phyloP scores from a whole-genome alignment of 1,139 yeast species.

The Blastobotrys arbuscula region DNA sequence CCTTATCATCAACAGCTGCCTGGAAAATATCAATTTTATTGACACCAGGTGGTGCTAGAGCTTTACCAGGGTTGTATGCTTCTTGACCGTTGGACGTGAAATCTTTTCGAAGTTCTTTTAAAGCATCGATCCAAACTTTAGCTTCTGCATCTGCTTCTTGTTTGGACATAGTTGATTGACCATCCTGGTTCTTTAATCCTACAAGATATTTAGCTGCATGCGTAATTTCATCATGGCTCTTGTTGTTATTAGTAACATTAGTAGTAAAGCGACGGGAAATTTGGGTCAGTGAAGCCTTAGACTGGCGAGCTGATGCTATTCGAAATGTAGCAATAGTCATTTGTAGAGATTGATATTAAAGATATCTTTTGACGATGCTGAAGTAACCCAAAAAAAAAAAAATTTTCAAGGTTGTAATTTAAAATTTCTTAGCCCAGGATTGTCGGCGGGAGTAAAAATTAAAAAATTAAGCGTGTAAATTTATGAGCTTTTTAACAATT shows the following conservation, averaged over 20 bases:
- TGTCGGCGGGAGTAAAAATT: constrained; percentile 3
- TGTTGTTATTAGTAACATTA: not conserved
- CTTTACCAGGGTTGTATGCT: constrained; percentile 29
- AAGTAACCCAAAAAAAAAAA: too few species aligned
- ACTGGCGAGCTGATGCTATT: not conserved
- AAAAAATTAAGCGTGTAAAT: not conserved
- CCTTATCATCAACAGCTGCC: constrained; percentile 18
- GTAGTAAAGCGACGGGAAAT: not conserved
- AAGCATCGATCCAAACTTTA: constrained; percentile 60
- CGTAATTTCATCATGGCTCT: not conserved
- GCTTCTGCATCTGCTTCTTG: constrained; percentile 47
- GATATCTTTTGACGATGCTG: too few species aligned
- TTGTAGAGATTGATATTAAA: not conserved
- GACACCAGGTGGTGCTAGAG: constrained; percentile 31
- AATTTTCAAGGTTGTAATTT: not conserved
- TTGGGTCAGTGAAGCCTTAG: not conserved
- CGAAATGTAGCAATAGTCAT: not conserved
- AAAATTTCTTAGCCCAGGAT: too few species aligned
- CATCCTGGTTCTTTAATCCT: constrained; percentile 18
- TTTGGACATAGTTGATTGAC: constrained; percentile 13
- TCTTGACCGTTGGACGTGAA: constrained; percentile 26
- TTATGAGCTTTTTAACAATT: not conserved
- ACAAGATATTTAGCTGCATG: constrained; percentile 22
- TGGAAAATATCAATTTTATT: constrained; percentile 25
- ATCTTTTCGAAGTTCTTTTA: constrained; percentile 49